Conservation (phyloP, 1,284 basidiomycete species). For the Malassezia furfur region DNA sequence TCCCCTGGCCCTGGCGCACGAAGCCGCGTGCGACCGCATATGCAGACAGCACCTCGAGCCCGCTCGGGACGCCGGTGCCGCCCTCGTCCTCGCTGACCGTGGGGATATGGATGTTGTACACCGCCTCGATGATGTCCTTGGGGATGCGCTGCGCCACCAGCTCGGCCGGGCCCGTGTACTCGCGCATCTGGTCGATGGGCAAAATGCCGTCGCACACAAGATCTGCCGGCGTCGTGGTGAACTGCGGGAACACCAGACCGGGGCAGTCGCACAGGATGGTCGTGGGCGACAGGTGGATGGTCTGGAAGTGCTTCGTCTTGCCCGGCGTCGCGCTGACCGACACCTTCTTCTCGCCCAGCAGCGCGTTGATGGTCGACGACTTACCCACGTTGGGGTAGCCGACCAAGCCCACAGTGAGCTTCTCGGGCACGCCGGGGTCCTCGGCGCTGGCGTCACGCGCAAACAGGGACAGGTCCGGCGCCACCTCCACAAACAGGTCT, state of each 20-base stretch:
- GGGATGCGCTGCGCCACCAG: constrained; percentile 74
- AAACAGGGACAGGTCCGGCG: constrained; percentile 63
- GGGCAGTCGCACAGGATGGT: constrained; percentile 97
- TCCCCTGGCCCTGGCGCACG: constrained; percentile 85
- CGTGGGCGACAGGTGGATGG: constrained; percentile 75
- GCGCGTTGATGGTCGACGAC: constrained; percentile 47
- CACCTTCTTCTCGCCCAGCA: constrained; percentile 47
- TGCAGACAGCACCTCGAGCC: constrained; percentile 72
- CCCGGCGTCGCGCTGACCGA: constrained; percentile 51
- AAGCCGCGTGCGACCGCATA: constrained; percentile 77
- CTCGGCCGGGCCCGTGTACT: constrained; percentile 77
- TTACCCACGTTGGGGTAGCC: constrained; percentile 57
- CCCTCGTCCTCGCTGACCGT: constrained; percentile 67
- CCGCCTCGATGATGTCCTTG: constrained; percentile 73
- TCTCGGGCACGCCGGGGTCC: constrained; percentile 23
- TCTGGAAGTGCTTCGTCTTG: constrained; percentile 99
- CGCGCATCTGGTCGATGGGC: constrained; percentile 94
- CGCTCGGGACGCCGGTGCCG: constrained; percentile 66
- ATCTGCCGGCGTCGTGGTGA: constrained; percentile 62
- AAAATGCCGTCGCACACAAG: constrained; percentile 92
- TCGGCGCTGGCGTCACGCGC: not conserved
- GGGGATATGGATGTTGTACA: constrained; percentile 75
- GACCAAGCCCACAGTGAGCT: constrained; percentile 60
- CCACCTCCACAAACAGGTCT: constrained; percentile 65
- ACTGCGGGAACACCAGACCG: constrained; percentile 95